Base-by-base conservation (phyloP, 345 rosid species). In the Arabis alpina region DNA sequence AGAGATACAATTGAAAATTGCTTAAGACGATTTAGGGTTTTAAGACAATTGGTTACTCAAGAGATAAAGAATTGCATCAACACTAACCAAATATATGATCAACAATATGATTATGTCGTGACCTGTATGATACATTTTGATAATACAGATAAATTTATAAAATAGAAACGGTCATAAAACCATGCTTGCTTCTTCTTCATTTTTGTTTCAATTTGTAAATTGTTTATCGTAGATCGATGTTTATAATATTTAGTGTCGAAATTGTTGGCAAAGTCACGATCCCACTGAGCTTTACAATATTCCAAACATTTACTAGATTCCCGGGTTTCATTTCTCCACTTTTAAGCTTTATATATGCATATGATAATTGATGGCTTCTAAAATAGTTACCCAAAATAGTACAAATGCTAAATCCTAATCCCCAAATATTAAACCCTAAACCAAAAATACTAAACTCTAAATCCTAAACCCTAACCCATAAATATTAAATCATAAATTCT, bases 91-190 rank as follows among this genome's bases (percentile, higher is more conserved):
- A 14, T 73, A n/a, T n/a, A 50, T 57, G 59, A 64, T 56, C 44
- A 56, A 64, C 65, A 66, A 51, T 58, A 73, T 73, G 54, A 74
- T 73, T 73, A 48, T 73, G 67, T 66, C 66, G 66, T 66, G 72
- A 49, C 48, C n/a, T n/a, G 30, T 30, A 32, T 64, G 27, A 44
- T 25, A 64, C 48, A 44, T n/a, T n/a, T 10, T 65, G 59, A 51
- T 30, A 12, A 72, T 42, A 11, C 23, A 55, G 41, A 54, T 11
- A 54, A 6, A 51, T 13, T 27, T 36, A 8, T 13, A 27, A 2
- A 61, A 7, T 8, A 58, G 41, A 62, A 32, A 48, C 1, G 15
- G 64, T 44, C 11, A 40, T 54, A 36, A 67, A 16, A 52, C 10
- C 2, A 58, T 49, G 43, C 8, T 70, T 39, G 10, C 36, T 48